These are phyloP conservation scores for Yamadazyma paraphyllophila DNA, from an alignment of 805 yeast species.

Conservation along the genomic window DNA sequence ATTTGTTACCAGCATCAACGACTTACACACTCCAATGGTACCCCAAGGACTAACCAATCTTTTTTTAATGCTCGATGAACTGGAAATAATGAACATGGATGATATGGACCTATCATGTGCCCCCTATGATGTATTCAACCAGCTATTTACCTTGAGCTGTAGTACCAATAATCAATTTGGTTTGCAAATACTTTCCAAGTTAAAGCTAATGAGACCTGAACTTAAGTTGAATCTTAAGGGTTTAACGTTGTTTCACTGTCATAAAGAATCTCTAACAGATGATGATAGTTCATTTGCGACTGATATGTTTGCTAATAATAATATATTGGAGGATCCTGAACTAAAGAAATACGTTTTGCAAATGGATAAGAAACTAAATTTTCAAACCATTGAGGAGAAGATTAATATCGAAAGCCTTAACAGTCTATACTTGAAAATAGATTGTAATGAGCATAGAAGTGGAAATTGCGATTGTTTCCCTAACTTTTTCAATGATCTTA, in stretches of 20 bases:
- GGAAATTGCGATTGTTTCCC: conserved; percentile 27
- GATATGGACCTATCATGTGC: conserved; percentile 19
- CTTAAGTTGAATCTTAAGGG: conserved; percentile 26
- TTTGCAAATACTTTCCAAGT: conserved; percentile 22
- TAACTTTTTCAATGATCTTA: conserved; percentile 26
- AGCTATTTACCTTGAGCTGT: conserved; percentile 29
- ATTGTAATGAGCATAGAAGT: conserved; percentile 27
- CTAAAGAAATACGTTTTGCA: conserved; percentile 13
- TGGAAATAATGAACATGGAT: conserved; percentile 20
- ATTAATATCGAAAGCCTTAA: conserved; percentile 22
- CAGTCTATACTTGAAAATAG: conserved; percentile 27
- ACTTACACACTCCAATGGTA: conserved; percentile 22
- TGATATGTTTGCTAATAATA: not conserved
- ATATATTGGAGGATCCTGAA: not conserved
- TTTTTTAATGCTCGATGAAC: conserved; percentile 31
- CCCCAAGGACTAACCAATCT: conserved; percentile 31
- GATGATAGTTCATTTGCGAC: not conserved
- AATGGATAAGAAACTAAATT: conserved; percentile 21
- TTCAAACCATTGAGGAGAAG: conserved; percentile 21
- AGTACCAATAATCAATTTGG: conserved; percentile 33
- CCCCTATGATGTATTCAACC: conserved; percentile 22
- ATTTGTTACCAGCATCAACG: conserved; percentile 23
- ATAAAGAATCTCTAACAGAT: conserved; percentile 19
- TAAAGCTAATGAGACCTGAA: conserved; percentile 20
- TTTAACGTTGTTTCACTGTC: conserved; percentile 32